Evolutionary conservation across 2,329 filamentous ascomycete genomes (phyloP), one percentile per base, ranked within the genome.

Genomic region (Penicillium sp.): DNA sequence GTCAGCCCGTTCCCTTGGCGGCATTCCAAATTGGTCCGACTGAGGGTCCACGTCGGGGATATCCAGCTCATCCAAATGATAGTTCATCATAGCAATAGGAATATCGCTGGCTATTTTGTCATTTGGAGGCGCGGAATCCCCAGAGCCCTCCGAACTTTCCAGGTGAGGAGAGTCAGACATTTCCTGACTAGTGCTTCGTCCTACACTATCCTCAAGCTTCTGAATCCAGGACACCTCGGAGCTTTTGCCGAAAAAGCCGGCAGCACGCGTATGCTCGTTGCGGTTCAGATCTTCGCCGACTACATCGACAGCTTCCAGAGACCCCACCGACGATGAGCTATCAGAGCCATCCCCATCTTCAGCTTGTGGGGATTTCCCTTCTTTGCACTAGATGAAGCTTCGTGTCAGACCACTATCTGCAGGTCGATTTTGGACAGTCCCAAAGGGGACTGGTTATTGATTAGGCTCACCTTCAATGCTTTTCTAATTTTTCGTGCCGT

Each of bases 211-310:
- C 3, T 69, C 70, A 11, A 78, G 55, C 21, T 69, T 69, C 46
- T 76, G 76, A 55, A 79, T 70, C 77, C 77, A 79, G 2, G 71
- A 69, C 29, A 77, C 62, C 37, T 78, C 76, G 0, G 76, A 79
- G 47, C 73, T 77, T 57, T 79, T 79, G 14, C 77, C 77, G 57
- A 75, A 74, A 55, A 73, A 79, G 0, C 76, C 75, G 2, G 70
- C 71, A 2, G 72, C 69, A 29, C 73, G 65, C 7, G 71, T 68
- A 16, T 67, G 66, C 31, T 74, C 72, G 16, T 64, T 69, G 19
- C 71, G 70, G 26, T 76, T 74, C 47, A 78, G 62, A 55, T 79
- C 77, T 57, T 79, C 76, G 8, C 76, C 70, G 5, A 78, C 69
- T 13, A 72, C 55, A 59, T 79, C 77, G 14, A 78, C 67, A 1